Percentiles rank a stretch among this genome's conserved stretches.
These are phyloP conservation scores for Yamadazyma ubonensis DNA, from an alignment of 805 yeast genomes.

Conservation along the genomic window DNA sequence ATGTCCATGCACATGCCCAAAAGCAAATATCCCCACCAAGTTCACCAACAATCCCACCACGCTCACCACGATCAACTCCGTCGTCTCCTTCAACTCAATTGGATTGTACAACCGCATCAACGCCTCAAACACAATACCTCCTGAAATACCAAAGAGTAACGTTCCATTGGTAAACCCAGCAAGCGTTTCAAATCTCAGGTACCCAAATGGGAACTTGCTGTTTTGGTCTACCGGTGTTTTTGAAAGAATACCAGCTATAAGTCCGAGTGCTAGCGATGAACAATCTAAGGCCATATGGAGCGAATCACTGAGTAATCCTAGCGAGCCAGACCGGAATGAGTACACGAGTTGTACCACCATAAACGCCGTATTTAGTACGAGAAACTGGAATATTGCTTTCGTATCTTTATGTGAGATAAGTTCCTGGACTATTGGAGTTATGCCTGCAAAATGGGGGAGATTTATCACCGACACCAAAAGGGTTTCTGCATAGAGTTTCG, in stretches of 20 bases:
- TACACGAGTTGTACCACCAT: slow-evolving; percentile 93
- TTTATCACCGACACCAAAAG: neutral
- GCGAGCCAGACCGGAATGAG: slow-evolving; percentile 87
- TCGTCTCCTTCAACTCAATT: slow-evolving; percentile 71
- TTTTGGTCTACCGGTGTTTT: slow-evolving; percentile 46
- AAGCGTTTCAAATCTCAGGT: slow-evolving; percentile 80
- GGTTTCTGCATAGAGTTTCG: neutral
- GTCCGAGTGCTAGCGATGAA: slow-evolving; percentile 82
- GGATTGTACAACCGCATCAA: slow-evolving; percentile 78
- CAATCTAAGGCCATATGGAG: slow-evolving; percentile 97
- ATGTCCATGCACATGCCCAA: slow-evolving; percentile 74
- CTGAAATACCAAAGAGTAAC: slow-evolving; percentile 80
- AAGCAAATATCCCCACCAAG: slow-evolving; percentile 89
- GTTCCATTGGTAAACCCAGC: slow-evolving; percentile 97
- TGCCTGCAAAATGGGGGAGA: neutral
- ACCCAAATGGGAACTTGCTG: slow-evolving; percentile 81
- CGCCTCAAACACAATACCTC: slow-evolving; percentile 85
- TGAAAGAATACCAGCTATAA: slow-evolving; percentile 70
- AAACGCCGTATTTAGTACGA: slow-evolving; percentile 82
- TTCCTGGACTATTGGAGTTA: neutral
- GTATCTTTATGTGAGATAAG: slow-evolving; percentile 53
- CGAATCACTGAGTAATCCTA: slow-evolving; percentile 89
- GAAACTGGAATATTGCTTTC: slow-evolving; percentile 81
- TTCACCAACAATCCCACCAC: slow-evolving; percentile 83
- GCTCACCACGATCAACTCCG: slow-evolving; percentile 83